Evolutionary conservation across 768 basidiomycete genomes (phyloP).

Genomic region (Tricholoma flavovirens): DNA sequence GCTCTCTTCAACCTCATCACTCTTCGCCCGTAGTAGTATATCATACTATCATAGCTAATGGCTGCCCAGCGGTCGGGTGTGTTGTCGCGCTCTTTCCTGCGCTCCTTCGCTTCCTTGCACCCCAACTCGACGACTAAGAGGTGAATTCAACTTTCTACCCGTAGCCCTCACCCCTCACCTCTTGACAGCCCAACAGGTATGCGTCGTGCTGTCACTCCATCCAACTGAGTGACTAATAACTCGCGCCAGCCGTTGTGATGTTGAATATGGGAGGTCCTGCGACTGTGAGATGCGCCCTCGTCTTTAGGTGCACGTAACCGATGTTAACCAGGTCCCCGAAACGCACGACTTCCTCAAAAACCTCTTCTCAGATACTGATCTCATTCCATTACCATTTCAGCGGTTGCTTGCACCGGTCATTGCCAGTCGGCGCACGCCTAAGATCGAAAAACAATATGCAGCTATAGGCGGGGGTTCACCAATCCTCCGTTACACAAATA

Average conservation of each 20-base stretch:
- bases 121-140: slow-evolving; percentile 37
- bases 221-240: slow-evolving; percentile 12
- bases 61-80: slow-evolving; percentile 12
- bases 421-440: slow-evolving; percentile 82
- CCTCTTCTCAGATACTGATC: slow-evolving; percentile 87
- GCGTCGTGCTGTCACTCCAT: slow-evolving; percentile 3
- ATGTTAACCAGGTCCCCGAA: slow-evolving; percentile 65
- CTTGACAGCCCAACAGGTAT: slow-evolving; percentile 58
- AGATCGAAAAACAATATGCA: slow-evolving; percentile 91
- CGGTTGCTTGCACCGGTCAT: slow-evolving; percentile 81
- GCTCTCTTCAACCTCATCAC: not conserved
- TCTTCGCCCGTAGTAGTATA: not conserved
- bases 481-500: slow-evolving; percentile 82
- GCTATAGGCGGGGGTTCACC: slow-evolving; percentile 97
- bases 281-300: slow-evolving; percentile 49
- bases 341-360: slow-evolving; percentile 90
- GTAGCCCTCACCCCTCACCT: not conserved
- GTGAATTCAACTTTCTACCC: slow-evolving; percentile 22
- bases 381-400: slow-evolving; percentile 95
- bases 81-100: slow-evolving; percentile 24
- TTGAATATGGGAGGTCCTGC: slow-evolving; percentile 99
- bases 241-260: slow-evolving; percentile 74
- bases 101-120: slow-evolving; percentile 42
- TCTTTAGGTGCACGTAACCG: slow-evolving; percentile 6
- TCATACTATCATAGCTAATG: too few species aligned